Evolutionary conservation across 805 yeast species (phyloP).

Genomic region (Starmerella apis): DNA sequence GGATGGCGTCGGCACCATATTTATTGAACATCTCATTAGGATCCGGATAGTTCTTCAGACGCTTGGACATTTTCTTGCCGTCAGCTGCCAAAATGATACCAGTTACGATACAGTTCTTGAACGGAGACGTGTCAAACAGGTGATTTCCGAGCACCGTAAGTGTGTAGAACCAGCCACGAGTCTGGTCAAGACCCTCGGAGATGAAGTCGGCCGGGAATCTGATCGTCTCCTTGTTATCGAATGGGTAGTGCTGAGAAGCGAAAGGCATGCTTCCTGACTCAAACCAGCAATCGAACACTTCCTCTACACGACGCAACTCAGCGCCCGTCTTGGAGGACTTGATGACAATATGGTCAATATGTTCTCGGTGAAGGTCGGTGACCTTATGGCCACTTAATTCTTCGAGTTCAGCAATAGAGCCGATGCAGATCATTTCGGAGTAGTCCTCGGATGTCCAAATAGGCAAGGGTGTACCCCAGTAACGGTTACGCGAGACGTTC

Average conservation of each 20-base stretch:
- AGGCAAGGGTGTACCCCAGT: constrained; percentile 99
- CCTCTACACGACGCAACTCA: constrained; percentile 77
- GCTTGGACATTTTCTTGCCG: constrained; percentile 98
- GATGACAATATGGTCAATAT: constrained; percentile 81
- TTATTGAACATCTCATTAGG: constrained; percentile 69
- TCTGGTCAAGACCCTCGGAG: constrained; percentile 97
- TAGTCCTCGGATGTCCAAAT: constrained; percentile 92
- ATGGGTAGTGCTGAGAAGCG: constrained; percentile 94
- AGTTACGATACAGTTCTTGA: constrained; percentile 85
- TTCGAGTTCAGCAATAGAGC: constrained; percentile 78
- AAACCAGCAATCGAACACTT: constrained; percentile 99
- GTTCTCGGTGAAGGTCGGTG: constrained; percentile 88
- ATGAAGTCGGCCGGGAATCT: constrained; percentile 96
- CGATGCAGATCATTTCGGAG: constrained; percentile 86
- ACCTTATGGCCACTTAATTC: constrained; percentile 73
- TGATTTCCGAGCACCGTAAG: constrained; percentile 92
- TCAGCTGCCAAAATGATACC: constrained; percentile 97
- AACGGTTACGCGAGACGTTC: constrained; percentile 96
- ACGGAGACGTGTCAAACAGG: constrained; percentile 83
- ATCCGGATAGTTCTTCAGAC: constrained; percentile 96
- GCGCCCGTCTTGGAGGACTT: constrained; percentile 90
- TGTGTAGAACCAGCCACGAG: constrained; percentile 99
- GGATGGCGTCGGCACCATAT: constrained; percentile 96
- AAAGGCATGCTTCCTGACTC: constrained; percentile 99
- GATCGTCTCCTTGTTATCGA: constrained; percentile 60